Evolutionary conservation across 768 basidiomycete genomes (phyloP).

Genomic region (Podaxis sp.): DNA sequence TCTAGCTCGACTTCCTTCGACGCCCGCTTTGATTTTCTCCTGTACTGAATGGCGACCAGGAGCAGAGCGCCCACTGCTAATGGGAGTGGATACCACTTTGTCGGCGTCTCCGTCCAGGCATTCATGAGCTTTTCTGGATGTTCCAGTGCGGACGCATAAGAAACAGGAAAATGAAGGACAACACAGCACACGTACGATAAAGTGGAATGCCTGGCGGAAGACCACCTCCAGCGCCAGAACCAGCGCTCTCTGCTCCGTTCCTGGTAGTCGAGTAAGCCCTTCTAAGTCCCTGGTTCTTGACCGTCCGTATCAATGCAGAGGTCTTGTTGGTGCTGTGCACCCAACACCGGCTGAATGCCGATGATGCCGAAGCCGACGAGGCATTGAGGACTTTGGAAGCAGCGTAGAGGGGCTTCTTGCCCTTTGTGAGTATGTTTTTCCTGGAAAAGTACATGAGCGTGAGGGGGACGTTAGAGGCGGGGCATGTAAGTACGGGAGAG

Average conservation of each 20-base stretch:
- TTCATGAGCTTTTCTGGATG: slow-evolving; percentile 60
- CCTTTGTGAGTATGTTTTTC: slow-evolving; percentile 49
- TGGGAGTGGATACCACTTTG: slow-evolving; percentile 94
- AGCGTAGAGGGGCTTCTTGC: slow-evolving; percentile 55
- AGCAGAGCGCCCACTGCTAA: slow-evolving; percentile 89
- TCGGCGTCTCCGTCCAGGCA: slow-evolving; percentile 86
- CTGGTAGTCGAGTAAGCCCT: slow-evolving; percentile 39
- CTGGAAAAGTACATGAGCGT: slow-evolving; percentile 49
- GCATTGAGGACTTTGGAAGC: slow-evolving; percentile 56
- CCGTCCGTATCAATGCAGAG: slow-evolving; percentile 45
- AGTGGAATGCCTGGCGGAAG: slow-evolving; percentile 39
- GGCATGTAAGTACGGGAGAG: background rate
- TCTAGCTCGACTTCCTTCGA: slow-evolving; percentile 72
- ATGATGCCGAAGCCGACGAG: slow-evolving; percentile 46
- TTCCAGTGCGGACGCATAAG: slow-evolving; percentile 9
- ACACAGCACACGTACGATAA: slow-evolving; percentile 44
- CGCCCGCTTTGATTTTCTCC: slow-evolving; percentile 51
- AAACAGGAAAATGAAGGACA: background rate
- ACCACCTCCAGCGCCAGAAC: slow-evolving; percentile 14
- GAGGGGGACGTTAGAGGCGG: background rate
- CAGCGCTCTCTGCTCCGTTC: slow-evolving; percentile 26
- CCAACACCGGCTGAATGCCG: slow-evolving; percentile 51
- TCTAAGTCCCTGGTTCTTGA: slow-evolving; percentile 37
- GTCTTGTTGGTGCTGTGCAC: slow-evolving; percentile 54
- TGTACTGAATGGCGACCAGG: slow-evolving; percentile 75